These are phyloP conservation scores for Teratosphaeria gauchensis DNA, from an alignment of 2,329 filamentous ascomycete species.

Conservation along the genomic window DNA sequence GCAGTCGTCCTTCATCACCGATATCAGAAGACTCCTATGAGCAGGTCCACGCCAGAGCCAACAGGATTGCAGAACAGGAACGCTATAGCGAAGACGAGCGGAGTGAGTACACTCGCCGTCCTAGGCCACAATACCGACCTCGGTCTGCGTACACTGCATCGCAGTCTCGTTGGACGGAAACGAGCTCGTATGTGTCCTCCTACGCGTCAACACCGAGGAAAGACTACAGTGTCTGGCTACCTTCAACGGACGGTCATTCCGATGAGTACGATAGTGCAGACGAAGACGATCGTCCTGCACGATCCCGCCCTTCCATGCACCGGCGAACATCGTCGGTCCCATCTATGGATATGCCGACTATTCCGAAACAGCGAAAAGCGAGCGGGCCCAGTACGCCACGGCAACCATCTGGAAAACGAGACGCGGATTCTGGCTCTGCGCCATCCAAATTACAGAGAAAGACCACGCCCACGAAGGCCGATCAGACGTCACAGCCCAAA, in stretches of 20 bases:
- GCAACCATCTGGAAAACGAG: slow-evolving; percentile 15
- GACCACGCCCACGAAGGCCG: slow-evolving; percentile 8
- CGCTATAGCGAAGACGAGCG: slow-evolving; percentile 2
- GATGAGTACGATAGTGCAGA: slow-evolving; percentile 17
- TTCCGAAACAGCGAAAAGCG: slow-evolving; percentile 35
- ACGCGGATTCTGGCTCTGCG: slow-evolving; percentile 20
- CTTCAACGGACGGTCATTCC: slow-evolving; percentile 29
- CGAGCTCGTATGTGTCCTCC: slow-evolving; percentile 10
- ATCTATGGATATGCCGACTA: slow-evolving; percentile 35
- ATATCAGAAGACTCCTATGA: slow-evolving; percentile 9
- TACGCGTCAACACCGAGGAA: slow-evolving; percentile 14
- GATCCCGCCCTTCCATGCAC: slow-evolving; percentile 28
- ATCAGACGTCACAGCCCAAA: slow-evolving; percentile 15
- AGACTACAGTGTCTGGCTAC: slow-evolving; percentile 42
- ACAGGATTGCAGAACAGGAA: slow-evolving; percentile 2
- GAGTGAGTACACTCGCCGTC: slow-evolving; percentile 1
- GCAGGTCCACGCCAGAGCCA: slow-evolving; percentile 5
- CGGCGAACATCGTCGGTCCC: slow-evolving; percentile 41
- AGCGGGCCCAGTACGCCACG: slow-evolving; percentile 28
- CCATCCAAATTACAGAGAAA: slow-evolving; percentile 27
- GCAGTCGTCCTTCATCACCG: slow-evolving; percentile 8
- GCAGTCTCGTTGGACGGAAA: slow-evolving; percentile 19
- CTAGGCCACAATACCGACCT: slow-evolving; percentile 8
- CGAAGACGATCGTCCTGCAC: slow-evolving; percentile 15
- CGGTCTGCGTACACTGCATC: slow-evolving; percentile 9